Evolutionary conservation across 345 rosid genomes (phyloP).

Genomic region (Hypericum androsaemum): DNA sequence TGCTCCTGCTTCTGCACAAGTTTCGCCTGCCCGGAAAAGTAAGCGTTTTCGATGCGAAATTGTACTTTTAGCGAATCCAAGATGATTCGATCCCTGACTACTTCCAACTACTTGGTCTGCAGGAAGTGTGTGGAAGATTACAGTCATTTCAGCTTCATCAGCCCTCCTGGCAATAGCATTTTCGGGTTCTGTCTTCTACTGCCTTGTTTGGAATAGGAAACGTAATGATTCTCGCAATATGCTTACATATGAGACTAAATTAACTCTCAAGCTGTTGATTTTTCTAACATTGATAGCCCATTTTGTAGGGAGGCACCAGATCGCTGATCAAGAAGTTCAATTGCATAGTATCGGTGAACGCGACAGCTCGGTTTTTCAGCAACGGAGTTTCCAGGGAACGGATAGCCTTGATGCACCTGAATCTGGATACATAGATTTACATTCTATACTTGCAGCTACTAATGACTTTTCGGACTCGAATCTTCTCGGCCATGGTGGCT

Average conservation of each 20-base stretch:
- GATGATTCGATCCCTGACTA: neutral
- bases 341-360: conserved; percentile 5
- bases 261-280: no score
- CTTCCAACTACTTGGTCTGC: conserved; percentile 9
- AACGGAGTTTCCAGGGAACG: conserved; percentile 2
- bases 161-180: conserved; percentile 11
- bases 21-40: conserved; percentile 13
- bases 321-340: conserved; percentile 8
- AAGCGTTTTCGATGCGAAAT: conserved; percentile 14
- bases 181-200: conserved; percentile 10
- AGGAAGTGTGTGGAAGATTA: conserved; percentile 10
- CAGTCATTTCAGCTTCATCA: conserved; percentile 8
- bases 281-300: neutral
- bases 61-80: no score
- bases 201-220: conserved; percentile 1
- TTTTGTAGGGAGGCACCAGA: conserved; percentile 10
- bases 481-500: no score
- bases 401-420: neutral
- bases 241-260: neutral
- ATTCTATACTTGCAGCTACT: conserved; percentile 27
- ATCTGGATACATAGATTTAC: conserved; percentile 17
- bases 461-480: conserved; percentile 21
- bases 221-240: neutral
- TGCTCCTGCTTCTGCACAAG: conserved; percentile 2
- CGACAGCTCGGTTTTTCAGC: neutral